Evolutionary conservation across 2,329 filamentous ascomycete genomes (phyloP), one percentile per base, ranked within the genome.

Genomic region (Stagonosporopsis vannaccii): DNA sequence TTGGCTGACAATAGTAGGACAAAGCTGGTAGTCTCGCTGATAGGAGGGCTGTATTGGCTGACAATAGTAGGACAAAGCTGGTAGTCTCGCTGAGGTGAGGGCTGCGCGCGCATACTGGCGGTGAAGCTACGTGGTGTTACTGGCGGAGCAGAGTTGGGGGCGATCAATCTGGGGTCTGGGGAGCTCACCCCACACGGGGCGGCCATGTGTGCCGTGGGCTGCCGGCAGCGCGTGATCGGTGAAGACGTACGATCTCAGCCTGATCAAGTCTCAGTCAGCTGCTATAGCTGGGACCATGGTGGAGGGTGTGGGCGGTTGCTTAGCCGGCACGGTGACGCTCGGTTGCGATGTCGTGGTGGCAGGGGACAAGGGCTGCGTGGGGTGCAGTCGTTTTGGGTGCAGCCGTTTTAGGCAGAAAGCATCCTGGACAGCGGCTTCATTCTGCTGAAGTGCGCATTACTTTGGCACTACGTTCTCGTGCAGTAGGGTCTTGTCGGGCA

Each of bases 401-500:
- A n/a, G n/a, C n/a, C n/a, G n/a, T n/a, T n/a, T 50, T 41, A 56
- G 41, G 46, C 53, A 56, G 41, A 56, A 36, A 12, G 9, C 11
- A 12, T 20, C 13, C 11, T 46, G 35, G 26, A 19, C 28, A 51
- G 11, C 13, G 28, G n/a, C 7, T 56, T 70, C 61, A 71, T 45
- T 59, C 32, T 7, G 63, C 63, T 30, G 61, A 60, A 23, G 61
- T 62, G 49, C 65, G 69, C 67, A 61, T 54, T 23, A 72, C 64
- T 56, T 68, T 68, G 46, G 65, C 67, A 48, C 53, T 66, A 36
- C 58, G 65, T 56, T 58, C 52, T 36, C 68, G 63, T 58, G 63
- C 58, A 56, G 63, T 53, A 52, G 61, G 39, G 32, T 63, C 59
- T 41, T 65, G 57, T 35, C 37, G 52, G 49, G 63, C 50, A 25